phyloP scores from a whole-genome alignment of 1,139 yeast genomes.

The Suhomyces terraborum region DNA sequence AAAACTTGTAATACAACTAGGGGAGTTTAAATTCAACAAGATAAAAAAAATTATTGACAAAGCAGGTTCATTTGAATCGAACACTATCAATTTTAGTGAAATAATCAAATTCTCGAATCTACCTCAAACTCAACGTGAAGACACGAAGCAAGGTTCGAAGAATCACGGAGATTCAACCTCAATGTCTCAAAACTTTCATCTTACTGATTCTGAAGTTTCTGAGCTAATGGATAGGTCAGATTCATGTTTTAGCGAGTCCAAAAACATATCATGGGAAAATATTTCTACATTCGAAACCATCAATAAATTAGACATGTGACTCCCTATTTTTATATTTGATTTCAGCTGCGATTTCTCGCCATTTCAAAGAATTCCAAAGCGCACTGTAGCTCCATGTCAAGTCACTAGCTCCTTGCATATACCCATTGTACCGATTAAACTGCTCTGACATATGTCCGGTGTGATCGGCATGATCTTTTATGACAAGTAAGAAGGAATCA shows the following conservation, averaged over 20 bases:
- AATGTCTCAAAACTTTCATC: no score
- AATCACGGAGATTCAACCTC: no score
- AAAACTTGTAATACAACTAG: conserved; percentile 80
- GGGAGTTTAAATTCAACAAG: conserved; percentile 64
- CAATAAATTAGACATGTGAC: conserved; percentile 27
- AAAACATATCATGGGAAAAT: conserved; percentile 32
- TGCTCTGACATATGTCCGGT: conserved; percentile 90
- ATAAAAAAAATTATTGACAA: conserved; percentile 25
- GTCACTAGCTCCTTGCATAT: conserved; percentile 81
- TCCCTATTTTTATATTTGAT: not conserved
- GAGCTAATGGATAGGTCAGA: conserved; percentile 58
- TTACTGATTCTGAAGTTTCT: not conserved
- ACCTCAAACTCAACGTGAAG: no score
- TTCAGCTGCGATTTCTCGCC: conserved; percentile 44
- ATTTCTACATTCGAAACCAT: conserved; percentile 56
- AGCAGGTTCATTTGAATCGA: conserved; percentile 13
- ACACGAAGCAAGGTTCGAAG: no score
- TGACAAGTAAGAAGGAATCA: conserved; percentile 74
- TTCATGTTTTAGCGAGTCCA: conserved; percentile 39
- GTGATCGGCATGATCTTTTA: conserved; percentile 69
- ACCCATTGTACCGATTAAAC: conserved; percentile 78
- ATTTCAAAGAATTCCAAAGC: conserved; percentile 68
- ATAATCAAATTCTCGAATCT: conserved; percentile 34
- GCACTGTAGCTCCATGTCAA: conserved; percentile 93
- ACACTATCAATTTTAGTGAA: conserved; percentile 26